A percentile compares a stretch with the other conserved stretches of the same genome.
These are phyloP conservation scores for Pleurotus ostreatus DNA, from an alignment of 768 basidiomycete species.

Conservation along the genomic window DNA sequence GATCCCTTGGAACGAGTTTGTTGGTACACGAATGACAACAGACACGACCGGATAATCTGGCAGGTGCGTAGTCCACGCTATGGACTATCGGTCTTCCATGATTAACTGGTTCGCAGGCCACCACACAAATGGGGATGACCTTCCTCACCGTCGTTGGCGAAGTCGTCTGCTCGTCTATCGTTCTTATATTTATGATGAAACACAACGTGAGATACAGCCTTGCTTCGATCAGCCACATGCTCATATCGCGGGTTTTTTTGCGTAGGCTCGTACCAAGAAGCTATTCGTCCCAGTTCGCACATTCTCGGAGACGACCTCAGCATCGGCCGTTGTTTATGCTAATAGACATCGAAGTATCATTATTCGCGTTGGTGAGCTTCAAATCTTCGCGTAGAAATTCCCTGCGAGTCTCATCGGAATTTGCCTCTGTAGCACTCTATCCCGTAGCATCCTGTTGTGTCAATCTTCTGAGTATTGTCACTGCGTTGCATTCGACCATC, in stretches of 20 bases:
- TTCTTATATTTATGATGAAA: conserved; percentile 9
- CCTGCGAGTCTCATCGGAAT: background rate
- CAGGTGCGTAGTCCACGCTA: background rate
- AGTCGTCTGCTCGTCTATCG: conserved; percentile 1
- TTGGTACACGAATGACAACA: conserved; percentile 18
- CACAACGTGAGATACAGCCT: conserved; percentile 3
- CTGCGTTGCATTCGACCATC: conserved; percentile 1
- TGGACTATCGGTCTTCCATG: background rate
- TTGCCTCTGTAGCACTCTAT: conserved; percentile 7
- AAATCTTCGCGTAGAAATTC: background rate
- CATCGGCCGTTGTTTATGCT: background rate
- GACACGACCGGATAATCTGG: conserved; percentile 15
- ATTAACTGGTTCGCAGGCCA: conserved; percentile 15
- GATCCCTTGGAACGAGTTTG: conserved; percentile 17
- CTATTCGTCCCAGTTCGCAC: background rate
- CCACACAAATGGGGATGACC: conserved; percentile 7
- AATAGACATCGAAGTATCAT: conserved; percentile 8
- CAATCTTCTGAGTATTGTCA: conserved; percentile 6
- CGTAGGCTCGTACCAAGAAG: background rate
- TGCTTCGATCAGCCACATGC: background rate
- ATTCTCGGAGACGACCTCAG: background rate
- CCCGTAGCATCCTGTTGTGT: conserved; percentile 7
- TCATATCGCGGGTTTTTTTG: no score
- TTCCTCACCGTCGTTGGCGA: conserved; percentile 10
- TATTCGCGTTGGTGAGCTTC: conserved; percentile 8